Conservation (phyloP, 2,329 filamentous ascomycete species). For the Emergomyces pasteurianus region DNA sequence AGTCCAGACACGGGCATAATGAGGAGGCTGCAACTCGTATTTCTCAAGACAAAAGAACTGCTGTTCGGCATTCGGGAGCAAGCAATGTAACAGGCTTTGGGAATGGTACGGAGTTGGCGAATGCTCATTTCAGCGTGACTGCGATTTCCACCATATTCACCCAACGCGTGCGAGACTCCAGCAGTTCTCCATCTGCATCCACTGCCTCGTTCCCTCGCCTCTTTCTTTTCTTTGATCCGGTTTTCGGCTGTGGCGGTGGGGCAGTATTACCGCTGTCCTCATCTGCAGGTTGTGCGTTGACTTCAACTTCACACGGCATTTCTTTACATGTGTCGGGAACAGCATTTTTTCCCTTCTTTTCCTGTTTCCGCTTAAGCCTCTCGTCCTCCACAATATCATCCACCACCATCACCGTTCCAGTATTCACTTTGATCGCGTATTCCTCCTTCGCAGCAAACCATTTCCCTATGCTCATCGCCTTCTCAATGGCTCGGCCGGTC, state of each 20-base stretch:
- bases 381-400: conserved; percentile 45
- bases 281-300: background rate
- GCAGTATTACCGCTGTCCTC: conserved; percentile 2
- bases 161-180: conserved; percentile 35
- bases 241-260: background rate
- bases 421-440: conserved; percentile 41
- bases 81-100: background rate
- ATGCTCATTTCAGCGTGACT: conserved; percentile 28
- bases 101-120: background rate
- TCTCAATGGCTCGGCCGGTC: conserved; percentile 47
- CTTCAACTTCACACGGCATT: conserved; percentile 10
- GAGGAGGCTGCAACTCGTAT: background rate
- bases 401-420: conserved; percentile 45
- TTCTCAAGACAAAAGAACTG: background rate
- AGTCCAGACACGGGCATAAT: background rate
- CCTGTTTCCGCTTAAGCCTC: conserved; percentile 16
- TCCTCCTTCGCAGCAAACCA: conserved; percentile 45
- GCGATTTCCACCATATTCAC: conserved; percentile 37
- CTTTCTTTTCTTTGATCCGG: conserved; percentile 20
- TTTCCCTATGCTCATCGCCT: conserved; percentile 42
- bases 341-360: conserved; percentile 15
- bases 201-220: conserved; percentile 14
- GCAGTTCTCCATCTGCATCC: conserved; percentile 24
- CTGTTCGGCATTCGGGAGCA: too few relatives aligned
- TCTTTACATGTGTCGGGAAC: conserved; percentile 10